Base-by-base conservation (phyloP, 164 flowering plant genomes). In the Piper betle region DNA sequence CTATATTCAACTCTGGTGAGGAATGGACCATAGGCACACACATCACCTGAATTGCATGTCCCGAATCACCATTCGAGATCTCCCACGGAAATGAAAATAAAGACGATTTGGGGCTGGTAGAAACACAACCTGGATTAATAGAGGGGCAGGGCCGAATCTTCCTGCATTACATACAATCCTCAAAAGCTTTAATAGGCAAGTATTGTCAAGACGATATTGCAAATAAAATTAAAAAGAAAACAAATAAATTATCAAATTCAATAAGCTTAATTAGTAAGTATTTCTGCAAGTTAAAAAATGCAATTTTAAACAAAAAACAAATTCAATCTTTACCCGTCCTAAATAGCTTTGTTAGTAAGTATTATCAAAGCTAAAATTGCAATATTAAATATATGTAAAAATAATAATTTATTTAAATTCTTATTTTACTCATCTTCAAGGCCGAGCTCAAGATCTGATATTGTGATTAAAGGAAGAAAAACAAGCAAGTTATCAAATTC, bases 71-170 rank as follows among this genome's bases (percentile, higher is more conserved):
- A 11, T 77, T 80, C 33, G 91, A 81, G 72, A 92, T 86, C 57
- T 15, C 71, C 94, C 77, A 83, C 0, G 98, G 97, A 69, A 92
- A 87, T 20, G 85, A 78, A 64, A 81, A 87, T 3, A 83, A 81
- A 0, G 96, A 78, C 0, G 98, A 89, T 64, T 76, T 77, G 0
- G 98, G 94, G 68, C 86, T 92, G 1, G 93, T 80, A 0, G 98
- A 83, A 37, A 92, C 65, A 67, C 97, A 89, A 37, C 96, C 79
- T 0, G 98, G 98, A 77, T 92, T 92, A 0, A 64, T 73, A 0
- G 96, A 82, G 1, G 98, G 97, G 72, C 98, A 92, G 58, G 90
- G 83, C 57, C 96, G 82, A 59, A 92, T 86, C 71, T 87, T 92
- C 69, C 98, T 87, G 82, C 70, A 78, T 70, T 20, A 52, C 33